These are phyloP conservation scores for Eutrema heterophyllum DNA, from an alignment of 345 rosid genomes.

Conservation along the genomic window DNA sequence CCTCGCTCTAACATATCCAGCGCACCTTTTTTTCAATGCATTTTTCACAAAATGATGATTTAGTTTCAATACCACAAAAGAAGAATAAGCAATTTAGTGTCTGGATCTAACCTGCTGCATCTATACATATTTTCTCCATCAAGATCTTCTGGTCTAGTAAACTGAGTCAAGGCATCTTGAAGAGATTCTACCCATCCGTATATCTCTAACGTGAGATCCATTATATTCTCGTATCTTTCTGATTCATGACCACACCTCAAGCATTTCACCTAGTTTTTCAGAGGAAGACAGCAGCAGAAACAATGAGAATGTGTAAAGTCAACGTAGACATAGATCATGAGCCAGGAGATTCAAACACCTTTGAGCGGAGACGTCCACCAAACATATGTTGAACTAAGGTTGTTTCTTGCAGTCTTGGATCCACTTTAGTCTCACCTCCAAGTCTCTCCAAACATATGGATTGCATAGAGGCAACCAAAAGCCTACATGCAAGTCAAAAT, in stretches of 20 bases:
- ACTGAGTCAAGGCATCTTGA: constrained; percentile 78
- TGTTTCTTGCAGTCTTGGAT: constrained; percentile 68
- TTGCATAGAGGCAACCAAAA: constrained; percentile 77
- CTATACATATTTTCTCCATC: constrained; percentile 91
- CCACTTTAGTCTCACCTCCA: constrained; percentile 75
- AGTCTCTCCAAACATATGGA: constrained; percentile 73
- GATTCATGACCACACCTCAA: constrained; percentile 72
- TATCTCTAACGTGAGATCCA: constrained; percentile 88
- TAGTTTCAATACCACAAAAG: not conserved
- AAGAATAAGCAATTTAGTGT: not conserved
- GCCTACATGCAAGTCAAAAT: constrained; percentile 36
- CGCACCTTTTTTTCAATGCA: constrained; percentile 46
- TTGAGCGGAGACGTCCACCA: constrained; percentile 75
- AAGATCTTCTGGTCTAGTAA: constrained; percentile 73
- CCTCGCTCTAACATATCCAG: constrained; percentile 68
- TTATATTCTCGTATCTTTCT: constrained; percentile 72
- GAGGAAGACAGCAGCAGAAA: not conserved
- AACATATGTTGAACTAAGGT: constrained; percentile 78
- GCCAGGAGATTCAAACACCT: constrained; percentile 35
- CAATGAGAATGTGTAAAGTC: not conserved
- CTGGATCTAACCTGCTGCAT: constrained; percentile 65
- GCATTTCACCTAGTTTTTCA: constrained; percentile 58
- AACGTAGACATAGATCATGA: not conserved
- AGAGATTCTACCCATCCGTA: constrained; percentile 78
- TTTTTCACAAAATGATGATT: not conserved